A percentile compares a stretch with the other conserved stretches of the same genome.
Conservation (phyloP, 257 asterid species). For the Gentiana macrophylla region DNA sequence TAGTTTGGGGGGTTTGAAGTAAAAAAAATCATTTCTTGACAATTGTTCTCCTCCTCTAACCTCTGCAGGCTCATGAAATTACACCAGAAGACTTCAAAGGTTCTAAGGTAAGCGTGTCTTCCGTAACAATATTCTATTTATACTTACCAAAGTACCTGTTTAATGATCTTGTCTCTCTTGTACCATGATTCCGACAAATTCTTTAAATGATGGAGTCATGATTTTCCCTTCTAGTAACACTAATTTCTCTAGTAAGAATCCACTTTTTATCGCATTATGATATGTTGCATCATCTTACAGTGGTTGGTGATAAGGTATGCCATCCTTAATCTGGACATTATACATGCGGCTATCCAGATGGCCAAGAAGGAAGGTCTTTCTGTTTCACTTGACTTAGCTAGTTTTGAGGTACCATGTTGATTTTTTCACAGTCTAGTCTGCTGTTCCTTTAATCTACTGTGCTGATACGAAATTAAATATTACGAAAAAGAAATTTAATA, state of each 20-base stretch:
- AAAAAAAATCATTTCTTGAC: constrained; percentile 5
- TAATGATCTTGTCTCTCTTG: too few species aligned
- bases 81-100: constrained; percentile 68
- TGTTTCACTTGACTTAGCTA: constrained; percentile 91
- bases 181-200: too few species aligned
- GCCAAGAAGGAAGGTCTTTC: constrained; percentile 84
- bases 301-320: constrained; percentile 95
- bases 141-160: too few species aligned
- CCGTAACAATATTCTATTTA: too few species aligned
- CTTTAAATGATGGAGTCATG: too few species aligned
- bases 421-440: background rate
- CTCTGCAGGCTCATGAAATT: constrained; percentile 74
- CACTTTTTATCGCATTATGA: constrained; percentile 7
- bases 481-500: background rate
- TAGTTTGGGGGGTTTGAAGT: constrained; percentile 7
- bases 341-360: constrained; percentile 57
- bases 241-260: background rate
- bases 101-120: constrained; percentile 55
- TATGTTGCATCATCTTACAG: constrained; percentile 32
- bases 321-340: constrained; percentile 55
- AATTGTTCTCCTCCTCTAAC: constrained; percentile 13
- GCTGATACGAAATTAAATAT: background rate
- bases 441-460: background rate
- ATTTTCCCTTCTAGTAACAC: background rate
- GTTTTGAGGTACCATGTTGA: constrained; percentile 70